These are phyloP conservation scores for Capsicum chinense DNA, from an alignment of 257 asterid species.

Conservation along the genomic window DNA sequence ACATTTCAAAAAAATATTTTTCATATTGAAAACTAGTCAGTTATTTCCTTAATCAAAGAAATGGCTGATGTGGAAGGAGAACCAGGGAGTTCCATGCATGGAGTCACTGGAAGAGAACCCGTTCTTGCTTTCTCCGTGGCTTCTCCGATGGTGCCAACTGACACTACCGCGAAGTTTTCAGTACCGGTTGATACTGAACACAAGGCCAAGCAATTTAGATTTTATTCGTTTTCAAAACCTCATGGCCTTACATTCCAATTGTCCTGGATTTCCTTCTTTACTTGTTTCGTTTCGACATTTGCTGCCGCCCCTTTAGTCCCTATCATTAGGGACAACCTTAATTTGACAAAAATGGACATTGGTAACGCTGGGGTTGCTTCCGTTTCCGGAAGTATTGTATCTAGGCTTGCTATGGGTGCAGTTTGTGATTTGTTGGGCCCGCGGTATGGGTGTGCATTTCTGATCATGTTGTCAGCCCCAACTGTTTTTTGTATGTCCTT, in stretches of 20 bases:
- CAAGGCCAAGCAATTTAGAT: conserved; percentile 54
- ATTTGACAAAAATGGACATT: conserved; percentile 51
- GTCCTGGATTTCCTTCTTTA: conserved; percentile 66
- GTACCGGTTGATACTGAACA: conserved; percentile 72
- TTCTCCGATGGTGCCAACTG: conserved; percentile 53
- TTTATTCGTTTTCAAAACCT: conserved; percentile 58
- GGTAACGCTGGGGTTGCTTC: conserved; percentile 76
- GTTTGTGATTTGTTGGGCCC: conserved; percentile 67
- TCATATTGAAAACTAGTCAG: background rate
- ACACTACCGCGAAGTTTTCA: conserved; percentile 53
- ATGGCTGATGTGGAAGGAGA: conserved; percentile 43
- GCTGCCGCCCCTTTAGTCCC: conserved; percentile 74
- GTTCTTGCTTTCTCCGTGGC: conserved; percentile 45
- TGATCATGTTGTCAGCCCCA: conserved; percentile 60
- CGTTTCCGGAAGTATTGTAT: conserved; percentile 63
- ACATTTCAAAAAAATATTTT: background rate
- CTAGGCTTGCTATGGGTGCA: conserved; percentile 72
- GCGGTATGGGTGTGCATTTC: conserved; percentile 62
- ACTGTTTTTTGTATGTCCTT: conserved; percentile 62
- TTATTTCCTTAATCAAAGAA: background rate
- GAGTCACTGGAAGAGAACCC: conserved; percentile 54
- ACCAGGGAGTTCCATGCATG: conserved; percentile 60
- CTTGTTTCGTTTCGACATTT: conserved; percentile 63
- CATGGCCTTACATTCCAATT: conserved; percentile 68
- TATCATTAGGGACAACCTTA: conserved; percentile 59